Evolutionary conservation across 2,329 filamentous ascomycete species (phyloP), one percentile per base, ranked within the genome.

Genomic region (Trichoderma arundinaceum): DNA sequence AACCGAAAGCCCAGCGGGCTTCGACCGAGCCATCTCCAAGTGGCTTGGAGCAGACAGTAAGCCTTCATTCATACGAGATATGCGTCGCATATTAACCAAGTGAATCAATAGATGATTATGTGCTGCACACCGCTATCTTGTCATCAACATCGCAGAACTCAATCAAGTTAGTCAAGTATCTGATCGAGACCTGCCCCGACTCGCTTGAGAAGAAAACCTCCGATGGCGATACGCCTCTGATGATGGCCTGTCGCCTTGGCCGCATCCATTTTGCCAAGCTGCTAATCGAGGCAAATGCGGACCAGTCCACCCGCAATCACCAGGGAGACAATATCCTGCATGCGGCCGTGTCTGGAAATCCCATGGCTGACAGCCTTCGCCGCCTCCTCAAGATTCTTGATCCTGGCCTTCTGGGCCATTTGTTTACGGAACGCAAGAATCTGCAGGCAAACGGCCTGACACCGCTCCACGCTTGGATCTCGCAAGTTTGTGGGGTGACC

Each of bases 291-390:
- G 86, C 84, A 32, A 91, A 90, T 3, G 90, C 91, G 2, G 87
- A 95, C 72, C 88, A 92, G 72, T 85, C 86, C 1, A 79, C 79
- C 39, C 88, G 88, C 28, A 88, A 92, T 72, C 77, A 77, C 9
- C 73, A 78, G 3, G 86, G 87, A 10, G 82, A 86, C 69, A 96
- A 94, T 70, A 78, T 94, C 15, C 68, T 94, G 1, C 92, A 96
- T 72, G 79, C 82, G 2, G 80, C 88, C 7, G 71, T 80, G 10
- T 62, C 66, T 3, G 72, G 70, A 28, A 71, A 67, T 3, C 80
- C 79, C 10, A 73, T 71, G 4, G 74, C 73, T 6, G 68, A 74
- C 2, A 71, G 75, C 62, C 75, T 87, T 17, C 75, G 79, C 9
- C 68, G 74, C 1, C 74, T 92, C 44, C 76, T 92, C 6, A 77